Evolutionary conservation across 2,329 filamentous ascomycete species (phyloP), one percentile per base, ranked within the genome.

Genomic region (Penicillium glabrum): DNA sequence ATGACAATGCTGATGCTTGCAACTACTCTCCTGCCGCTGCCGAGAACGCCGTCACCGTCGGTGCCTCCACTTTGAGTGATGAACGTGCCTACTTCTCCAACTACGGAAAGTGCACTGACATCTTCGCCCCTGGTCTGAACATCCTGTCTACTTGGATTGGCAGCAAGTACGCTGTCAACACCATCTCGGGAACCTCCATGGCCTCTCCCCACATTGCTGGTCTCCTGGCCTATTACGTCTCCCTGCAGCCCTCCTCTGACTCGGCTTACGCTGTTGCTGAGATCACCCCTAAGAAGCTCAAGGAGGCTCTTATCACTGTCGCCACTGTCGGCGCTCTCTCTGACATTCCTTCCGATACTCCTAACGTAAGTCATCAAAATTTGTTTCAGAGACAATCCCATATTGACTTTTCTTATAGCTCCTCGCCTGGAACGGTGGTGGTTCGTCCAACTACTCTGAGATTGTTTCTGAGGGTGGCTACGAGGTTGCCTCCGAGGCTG

Each of bases 31-130:
- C 95, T 59, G 96, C 95, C 71, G 90, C 93, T 63, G 92, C 96
- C 68, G 83, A 86, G 70, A 91, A 96, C 72, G 93, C 95, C 66
- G 86, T 99, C 75, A 99, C 95, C 57, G 95, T 99, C 63, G 96
- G 93, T 79, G 95, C 95, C 66, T 96, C 92, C 46, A 95, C 91
- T 67, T 86, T 99, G 59, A 86, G 89, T 71, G 95, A 99, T 75
- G 91, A 91, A 83, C 93, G 95, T 80, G 95, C 95, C 65, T 99
- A 98, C 86, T 99, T 99, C 88, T 99, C 96, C 86, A 99, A 99
- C 90, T 98, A 88, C 79, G 95, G 95, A 78, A 95, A 93, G 85
- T 99, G 95, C 86, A 96, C 93, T 76, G 95, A 99, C 80, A 96
- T 99, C 84, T 99, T 99, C 72, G 95, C 93, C 62, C 95, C 95